Base-by-base conservation (phyloP, 148 eudicot genomes). In the Dysphania ambrosioides region DNA sequence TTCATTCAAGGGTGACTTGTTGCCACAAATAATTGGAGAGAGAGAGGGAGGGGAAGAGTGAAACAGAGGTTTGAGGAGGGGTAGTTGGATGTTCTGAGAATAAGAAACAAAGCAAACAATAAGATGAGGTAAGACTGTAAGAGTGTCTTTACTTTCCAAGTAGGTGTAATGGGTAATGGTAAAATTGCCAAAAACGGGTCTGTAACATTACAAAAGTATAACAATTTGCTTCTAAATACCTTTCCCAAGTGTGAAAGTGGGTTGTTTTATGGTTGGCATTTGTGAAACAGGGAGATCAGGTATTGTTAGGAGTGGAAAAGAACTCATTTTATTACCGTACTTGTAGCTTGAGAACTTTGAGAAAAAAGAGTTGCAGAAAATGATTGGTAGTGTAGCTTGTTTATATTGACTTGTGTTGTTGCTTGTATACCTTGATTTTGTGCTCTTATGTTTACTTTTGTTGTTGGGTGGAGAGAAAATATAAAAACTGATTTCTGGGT, bases 21-120 rank as follows among this genome's bases (percentile, higher is more conserved):
- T 78, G 76, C 69, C 70, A 71, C 72, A 79, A 78, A 82, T 82
- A 47, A 82, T 75, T 82, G 85, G 82, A 65, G 82, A 79, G 85
- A 79, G 82, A 75, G 70, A 72, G 69, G 27, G 65, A 34, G 72
- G 72, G n/a, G n/a, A n/a, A n/a, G n/a, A n/a, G n/a, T n/a, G n/a
- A n/a, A n/a, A n/a, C n/a, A n/a, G n/a, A 44, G 44, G 30, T 41
- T 71, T n/a, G n/a, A n/a, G n/a, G n/a, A 7, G 29, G 59, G 24
- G 65, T 72, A 32, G 55, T 67, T 67, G 74, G 69, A 29, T 78
- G 79, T 71, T 70, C 19, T 36, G 18, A 68, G 12, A 44, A 70
- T n/a, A 72, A 38, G 76, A 70, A 75, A 72, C 79, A 75, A 66
- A 55, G 65, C 76, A 66, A n/a, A n/a, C 19, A 53, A 72, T 74